Conservation (phyloP, 176 grass and related monocot genomes). For the Panicum miliaceum region DNA sequence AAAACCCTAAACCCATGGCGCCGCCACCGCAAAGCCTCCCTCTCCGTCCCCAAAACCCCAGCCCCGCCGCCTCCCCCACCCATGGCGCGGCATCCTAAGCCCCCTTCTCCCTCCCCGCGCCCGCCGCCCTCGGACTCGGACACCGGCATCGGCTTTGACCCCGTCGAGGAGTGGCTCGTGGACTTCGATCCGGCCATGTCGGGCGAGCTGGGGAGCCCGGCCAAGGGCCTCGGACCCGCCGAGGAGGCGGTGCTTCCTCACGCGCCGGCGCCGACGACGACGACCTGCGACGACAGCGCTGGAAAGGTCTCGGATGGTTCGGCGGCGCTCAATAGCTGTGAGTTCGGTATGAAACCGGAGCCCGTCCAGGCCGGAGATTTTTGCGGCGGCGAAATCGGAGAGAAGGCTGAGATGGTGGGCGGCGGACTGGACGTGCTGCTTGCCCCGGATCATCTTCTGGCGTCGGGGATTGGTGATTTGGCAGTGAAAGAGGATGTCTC, state of each 20-base stretch:
- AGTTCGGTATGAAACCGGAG: conserved; percentile 29
- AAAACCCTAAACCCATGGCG: conserved; percentile 63
- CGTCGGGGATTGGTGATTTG: conserved; percentile 22
- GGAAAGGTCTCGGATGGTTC: not conserved
- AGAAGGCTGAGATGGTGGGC: conserved; percentile 4
- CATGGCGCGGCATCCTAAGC: conserved; percentile 57
- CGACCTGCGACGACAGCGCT: not conserved
- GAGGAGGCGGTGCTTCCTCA: conserved; percentile 11
- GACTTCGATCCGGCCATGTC: conserved; percentile 60
- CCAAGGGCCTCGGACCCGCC: not conserved
- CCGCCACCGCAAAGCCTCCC: conserved; percentile 18
- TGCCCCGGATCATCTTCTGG: conserved; percentile 10
- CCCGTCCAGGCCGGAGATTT: not conserved
- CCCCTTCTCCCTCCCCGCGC: conserved; percentile 13
- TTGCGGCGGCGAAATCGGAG: conserved; percentile 11
- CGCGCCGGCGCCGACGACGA: not conserved
- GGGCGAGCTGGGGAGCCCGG: conserved; percentile 30
- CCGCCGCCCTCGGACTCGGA: conserved; percentile 18
- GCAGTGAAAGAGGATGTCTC: conserved; percentile 13
- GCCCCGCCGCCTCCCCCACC: not conserved
- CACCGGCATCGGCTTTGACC: conserved; percentile 59
- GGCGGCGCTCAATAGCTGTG: not conserved
- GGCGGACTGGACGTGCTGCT: conserved; percentile 1
- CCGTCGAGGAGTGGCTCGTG: conserved; percentile 80
- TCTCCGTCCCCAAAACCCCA: not conserved